Base-by-base conservation (phyloP, 257 asterid genomes). In the Petunia axillaris region DNA sequence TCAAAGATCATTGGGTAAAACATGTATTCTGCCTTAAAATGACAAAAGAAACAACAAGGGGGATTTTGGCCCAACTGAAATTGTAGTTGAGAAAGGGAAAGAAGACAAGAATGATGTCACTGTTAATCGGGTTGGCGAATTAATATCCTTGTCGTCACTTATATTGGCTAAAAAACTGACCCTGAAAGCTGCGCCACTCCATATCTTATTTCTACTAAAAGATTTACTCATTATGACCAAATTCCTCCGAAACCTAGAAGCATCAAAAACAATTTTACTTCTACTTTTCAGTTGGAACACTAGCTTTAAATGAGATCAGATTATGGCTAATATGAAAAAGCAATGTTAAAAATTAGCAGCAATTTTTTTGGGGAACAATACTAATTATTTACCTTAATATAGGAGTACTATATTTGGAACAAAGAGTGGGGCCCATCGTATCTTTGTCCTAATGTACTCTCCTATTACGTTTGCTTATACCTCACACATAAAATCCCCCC, bases 131-230 rank as follows among this genome's bases (percentile, higher is more conserved):
- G 85, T 81, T 80, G 81, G 84, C 84, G 79, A 78, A 84, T 87
- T 82, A 83, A 81, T 85, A 71, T 11, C 58, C n/a, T 76, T 63
- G 89, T 89, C 90, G 55, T 76, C 75, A 78, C 87, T 82, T 81
- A 44, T 59, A 58, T 81, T 70, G 68, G 65, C 84, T 6, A 65
- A 76, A 25, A 64, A 81, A 82, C 83, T 81, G 83, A 82, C 83
- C 82, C 46, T 66, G 86, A 89, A 83, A 85, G 89, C 87, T 82
- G 82, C 90, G 46, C 76, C 78, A 55, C 89, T 81, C 68, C 6
- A 73, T 50, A 62, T 77, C 77, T 82, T 85, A 57, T 67, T 82
- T 85, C 89, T 62, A 79, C 54, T n/a, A 63, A 83, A 78, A 75
- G 74, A 48, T 44, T 66, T 50, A 8, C 5, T 40, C 5, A n/a